A percentile compares a stretch with the other conserved stretches of the same genome.
phyloP scores from a whole-genome alignment of 768 basidiomycete genomes.

The Boletus bicolor region DNA sequence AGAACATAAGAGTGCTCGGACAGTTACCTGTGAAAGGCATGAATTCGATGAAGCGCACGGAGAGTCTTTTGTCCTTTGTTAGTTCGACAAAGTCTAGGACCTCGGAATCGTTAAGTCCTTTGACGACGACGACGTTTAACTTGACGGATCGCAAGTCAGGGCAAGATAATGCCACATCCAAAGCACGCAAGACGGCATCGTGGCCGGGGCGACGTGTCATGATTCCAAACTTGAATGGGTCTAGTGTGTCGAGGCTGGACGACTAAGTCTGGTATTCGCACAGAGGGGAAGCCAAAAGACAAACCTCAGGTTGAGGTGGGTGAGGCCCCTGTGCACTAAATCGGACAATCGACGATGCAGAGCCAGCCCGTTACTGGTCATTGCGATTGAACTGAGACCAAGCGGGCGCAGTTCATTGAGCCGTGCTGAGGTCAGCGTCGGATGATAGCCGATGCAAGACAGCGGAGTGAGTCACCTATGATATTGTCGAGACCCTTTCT shows the following conservation, averaged over 20 bases:
- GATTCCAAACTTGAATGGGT: slow-evolving; percentile 83
- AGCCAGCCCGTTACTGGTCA: slow-evolving; percentile 82
- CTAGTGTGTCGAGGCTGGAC: slow-evolving; percentile 74
- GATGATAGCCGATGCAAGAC: background rate
- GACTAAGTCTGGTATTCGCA: slow-evolving; percentile 1
- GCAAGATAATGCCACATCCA: slow-evolving; percentile 59
- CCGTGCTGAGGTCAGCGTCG: slow-evolving; percentile 40
- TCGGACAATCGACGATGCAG: slow-evolving; percentile 70
- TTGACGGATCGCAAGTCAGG: slow-evolving; percentile 60
- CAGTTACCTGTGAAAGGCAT: slow-evolving; percentile 85
- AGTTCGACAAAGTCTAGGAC: slow-evolving; percentile 75
- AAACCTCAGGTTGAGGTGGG: slow-evolving; percentile 69
- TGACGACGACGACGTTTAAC: slow-evolving; percentile 81
- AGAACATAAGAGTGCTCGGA: background rate
- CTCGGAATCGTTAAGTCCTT: slow-evolving; percentile 79
- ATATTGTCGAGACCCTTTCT: slow-evolving; percentile 71
- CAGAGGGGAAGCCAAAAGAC: slow-evolving; percentile 1
- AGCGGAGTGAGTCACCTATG: slow-evolving; percentile 46
- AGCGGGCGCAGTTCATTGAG: slow-evolving; percentile 57
- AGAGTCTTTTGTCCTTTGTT: slow-evolving; percentile 59
- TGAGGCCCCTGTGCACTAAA: slow-evolving; percentile 67
- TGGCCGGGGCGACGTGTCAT: slow-evolving; percentile 81
- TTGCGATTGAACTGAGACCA: slow-evolving; percentile 73
- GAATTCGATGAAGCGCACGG: slow-evolving; percentile 87
- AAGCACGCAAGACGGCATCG: slow-evolving; percentile 65